Base-by-base conservation (phyloP, 305 asterid species). In the Salvia sclarea region DNA sequence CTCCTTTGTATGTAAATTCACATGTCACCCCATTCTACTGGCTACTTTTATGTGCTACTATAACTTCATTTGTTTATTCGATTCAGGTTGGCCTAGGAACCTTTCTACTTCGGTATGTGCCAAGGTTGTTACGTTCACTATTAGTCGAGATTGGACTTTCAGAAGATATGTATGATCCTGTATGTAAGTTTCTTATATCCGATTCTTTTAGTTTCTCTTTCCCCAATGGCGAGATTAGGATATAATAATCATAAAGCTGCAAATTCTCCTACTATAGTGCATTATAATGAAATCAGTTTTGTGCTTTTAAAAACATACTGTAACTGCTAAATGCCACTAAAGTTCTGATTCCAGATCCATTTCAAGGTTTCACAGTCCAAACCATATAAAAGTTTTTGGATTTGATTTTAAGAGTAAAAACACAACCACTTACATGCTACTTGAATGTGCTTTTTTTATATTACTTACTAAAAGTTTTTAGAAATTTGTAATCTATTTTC, bases 121-220 rank as follows among this genome's bases (percentile, higher is more conserved):
- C 98, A 8, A 74, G 76, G 45, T 60, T 86, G 68, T 58, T 91
- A 35, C 85, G 73, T 33, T 76, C 91, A 44, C 67, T 84, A 38
- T 83, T 94, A 61, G 47, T 64, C 6, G 96, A 91, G 82, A 69
- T 89, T 70, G 98, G 97, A 64, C 78, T 91, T 77, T 75, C 89
- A 13, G 96, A 91, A 84, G 95, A 94, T 71, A 69, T 91, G 86
- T 81, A 88, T 81, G 77, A 83, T 80, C 96, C 95, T 91, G 98
- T 94, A 91, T 83, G 98, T 87, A 88, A 86, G 97, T 91, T 84
- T 75, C 80, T 71, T 59, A 64, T 76, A 57, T 69, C 79, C 69
- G 56, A 68, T 79, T 79, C 64, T 75, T 43, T 24, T 69, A 41
- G 60, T 47, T 69, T 61, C 1, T 47, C 43, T 69, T 53, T 64